Conservation (phyloP, 306 rosid genomes). For the Trifolium fragiferum region DNA sequence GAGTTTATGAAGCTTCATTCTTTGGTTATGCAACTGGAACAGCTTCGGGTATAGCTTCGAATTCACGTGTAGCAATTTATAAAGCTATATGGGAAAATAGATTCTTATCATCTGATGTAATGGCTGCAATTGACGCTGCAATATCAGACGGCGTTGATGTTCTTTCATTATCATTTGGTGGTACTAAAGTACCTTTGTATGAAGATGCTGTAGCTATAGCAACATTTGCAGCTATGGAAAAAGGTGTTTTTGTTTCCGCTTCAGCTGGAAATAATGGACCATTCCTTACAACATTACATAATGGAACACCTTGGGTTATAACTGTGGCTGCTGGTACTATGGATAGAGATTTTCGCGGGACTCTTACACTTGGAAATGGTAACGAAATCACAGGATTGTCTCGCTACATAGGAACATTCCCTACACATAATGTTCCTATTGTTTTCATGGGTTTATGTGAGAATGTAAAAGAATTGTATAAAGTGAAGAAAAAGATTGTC, state of each 20-base stretch:
- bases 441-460: slow-evolving; percentile 57
- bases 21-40: slow-evolving; percentile 68
- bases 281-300: slow-evolving; percentile 47
- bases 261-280: slow-evolving; percentile 78
- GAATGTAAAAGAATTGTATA: slow-evolving; percentile 24
- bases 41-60: slow-evolving; percentile 63
- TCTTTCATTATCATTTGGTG: slow-evolving; percentile 68
- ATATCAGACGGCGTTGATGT: slow-evolving; percentile 76
- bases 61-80: slow-evolving; percentile 67
- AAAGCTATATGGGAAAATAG: slow-evolving; percentile 62
- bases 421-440: slow-evolving; percentile 41
- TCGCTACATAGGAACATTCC: slow-evolving; percentile 46
- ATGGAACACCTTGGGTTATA: slow-evolving; percentile 79
- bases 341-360: slow-evolving; percentile 62
- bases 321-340: slow-evolving; percentile 72
- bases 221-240: slow-evolving; percentile 70
- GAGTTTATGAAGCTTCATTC: slow-evolving; percentile 55
- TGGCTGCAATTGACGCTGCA: slow-evolving; percentile 81
- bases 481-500: slow-evolving; percentile 54
- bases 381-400: slow-evolving; percentile 49
- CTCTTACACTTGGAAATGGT: slow-evolving; percentile 54
- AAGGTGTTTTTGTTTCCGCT: slow-evolving; percentile 69
- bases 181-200: slow-evolving; percentile 46
- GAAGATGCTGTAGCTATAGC: slow-evolving; percentile 78
- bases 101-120: slow-evolving; percentile 47